Base-by-base conservation (phyloP, 495 filamentous ascomycete species). In the Penicillium silybi region DNA sequence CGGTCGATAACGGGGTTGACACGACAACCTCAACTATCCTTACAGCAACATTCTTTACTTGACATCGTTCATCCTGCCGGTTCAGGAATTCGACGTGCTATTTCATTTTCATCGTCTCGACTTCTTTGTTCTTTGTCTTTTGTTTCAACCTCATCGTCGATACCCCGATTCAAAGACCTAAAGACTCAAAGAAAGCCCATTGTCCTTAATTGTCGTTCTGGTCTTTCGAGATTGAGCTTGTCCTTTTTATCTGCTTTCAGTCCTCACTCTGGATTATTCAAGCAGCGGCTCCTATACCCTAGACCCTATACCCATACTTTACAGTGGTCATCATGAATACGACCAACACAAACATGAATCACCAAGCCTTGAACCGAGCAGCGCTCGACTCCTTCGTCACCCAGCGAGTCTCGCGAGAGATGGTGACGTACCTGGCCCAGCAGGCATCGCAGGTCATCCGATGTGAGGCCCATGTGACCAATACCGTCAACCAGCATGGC, bases 311-410 rank as follows among this genome's bases (percentile, higher is more conserved):
- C 20, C 17, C 10, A 6, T 7, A 18, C 38, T 17, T 38, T 42
- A 9, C 23, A 25, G 22, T 44, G 41, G 17, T 50, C 42, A 56
- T 45, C 35, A 68, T 65, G 52, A 50, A 64, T 29, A 50, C 51
- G 53, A 79, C 76, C 70, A 66, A 72, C 48, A 69, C 62, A 29
- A 59, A 68, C 6, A 65, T 80, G 29, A 32, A 32, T 72, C 89
- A 92, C 71, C 80, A 85, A 65, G 80, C 81, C 5, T 68, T 82
- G 74, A 91, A 95, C 74, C 82, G 88, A 65, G 82, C 82, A 50
- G 93, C 93, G 27, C 83, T 98, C 56, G 89, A 96, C 40, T 80
- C 90, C 54, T 97, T 98, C 68, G 81, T 97, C 66, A 85, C 86
- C 58, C 77, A 81, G 56, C 86, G 86, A 10, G 92, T 97, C 48